Base-by-base conservation (phyloP, 441 rosid genomes). In the Metrosideros polymorpha region DNA sequence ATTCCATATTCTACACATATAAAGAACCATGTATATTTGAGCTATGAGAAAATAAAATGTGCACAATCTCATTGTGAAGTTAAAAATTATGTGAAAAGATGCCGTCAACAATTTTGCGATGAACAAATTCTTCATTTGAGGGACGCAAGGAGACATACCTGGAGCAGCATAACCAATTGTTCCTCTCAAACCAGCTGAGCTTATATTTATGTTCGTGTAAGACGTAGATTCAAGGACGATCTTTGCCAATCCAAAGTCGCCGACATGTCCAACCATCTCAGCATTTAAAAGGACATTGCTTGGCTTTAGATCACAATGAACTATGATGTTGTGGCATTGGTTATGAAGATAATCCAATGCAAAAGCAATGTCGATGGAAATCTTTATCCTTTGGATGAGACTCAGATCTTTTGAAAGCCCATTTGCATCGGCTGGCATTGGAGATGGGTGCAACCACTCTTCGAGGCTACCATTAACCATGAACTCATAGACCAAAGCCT, bases 301-400 rank as follows among this genome's bases (percentile, higher is more conserved):
- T 66, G 77, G 77, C 27, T 66, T 66, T 35, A 66, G 7, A 66
- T 66, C 27, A 66, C 45, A 32, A 32, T 63, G 77, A 63, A 63
- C 1, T 63, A 9, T 1, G 14, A 5, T 0, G 1, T 0, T 63
- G 7, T 63, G 77, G 77, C 27, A 66, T 32, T 32, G 45, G 45
- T 66, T 66, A 66, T 32, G 77, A 35, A 66, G 77, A 66, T 32
- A 66, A 4, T 66, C 77, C 14, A 66, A 32, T 66, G 77, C 77
- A 32, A 66, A 66, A 66, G 77, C 45, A 66, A 66, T 19, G 45
- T 66, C 45, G 9, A 32, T 66, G 27, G 45, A 35, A 66, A 66
- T 66, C 2, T 66, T 18, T 66, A 0, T 66, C 22, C 27, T 19
- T 66, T 19, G 45, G 45, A 66, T 35, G 27, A 35, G 7, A 66